Base-by-base conservation (phyloP, 345 rosid species). In the Clausena lansium region DNA sequence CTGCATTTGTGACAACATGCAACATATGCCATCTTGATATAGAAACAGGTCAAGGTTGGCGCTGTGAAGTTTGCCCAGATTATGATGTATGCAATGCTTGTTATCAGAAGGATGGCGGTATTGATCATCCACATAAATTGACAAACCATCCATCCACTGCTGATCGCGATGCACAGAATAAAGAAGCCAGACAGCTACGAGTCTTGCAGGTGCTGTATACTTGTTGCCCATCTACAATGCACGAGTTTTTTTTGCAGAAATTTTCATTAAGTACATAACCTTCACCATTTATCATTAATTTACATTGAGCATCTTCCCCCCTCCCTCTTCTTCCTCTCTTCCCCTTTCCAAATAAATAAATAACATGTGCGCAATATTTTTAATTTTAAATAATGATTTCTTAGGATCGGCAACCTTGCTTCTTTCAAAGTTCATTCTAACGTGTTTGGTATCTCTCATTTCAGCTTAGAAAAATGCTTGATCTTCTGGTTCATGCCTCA, bases 41-140 rank as follows among this genome's bases (percentile, higher is more conserved):
- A 64, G 98, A 96, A 91, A 87, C 91, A 24, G 99, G 98, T 87
- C 98, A 96, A 84, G 98, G 99, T 77, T 96, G 99, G 98, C 95
- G 93, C 55, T 96, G 99, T 82, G 98, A 96, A 84, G 89, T 92
- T 76, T 96, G 99, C 81, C 97, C 98, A 6, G 98, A 96, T 76
- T 96, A 90, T 85, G 98, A 96, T 85, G 89, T 96, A 47, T 96
- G 99, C 88, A 94, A 92, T 84, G 41, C 84, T 47, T 94, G 99
- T 84, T 93, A 96, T 82, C 87, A 84, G 79, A 94, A 88, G 87
- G 98, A 94, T 52, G 95, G 91, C 38, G 81, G 87, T 65, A 60
- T 89, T 86, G 95, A 91, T 78, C 98, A 96, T 89, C 98, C 98
- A 82, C 99, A 96, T 84, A 93, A 91, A 81, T 85, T 96, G 89